Evolutionary conservation across 2,329 filamentous ascomycete species (phyloP).

Genomic region (Aschersonia sp.): DNA sequence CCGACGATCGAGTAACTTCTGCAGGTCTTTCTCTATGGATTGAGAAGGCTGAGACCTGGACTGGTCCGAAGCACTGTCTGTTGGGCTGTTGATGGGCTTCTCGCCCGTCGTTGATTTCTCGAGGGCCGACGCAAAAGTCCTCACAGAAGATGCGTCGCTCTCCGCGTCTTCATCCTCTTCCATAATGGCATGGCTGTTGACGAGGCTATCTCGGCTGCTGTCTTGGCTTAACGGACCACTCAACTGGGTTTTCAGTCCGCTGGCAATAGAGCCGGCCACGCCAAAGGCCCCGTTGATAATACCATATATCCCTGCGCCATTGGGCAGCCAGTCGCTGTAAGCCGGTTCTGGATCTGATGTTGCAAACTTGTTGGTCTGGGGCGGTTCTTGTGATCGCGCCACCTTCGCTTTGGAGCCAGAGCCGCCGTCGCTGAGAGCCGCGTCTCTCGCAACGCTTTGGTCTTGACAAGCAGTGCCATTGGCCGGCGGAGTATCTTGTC

Average conservation of each 20-base stretch:
- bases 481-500: too few relatives aligned
- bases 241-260: constrained; percentile 16
- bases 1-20: constrained; percentile 46
- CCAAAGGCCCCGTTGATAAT: constrained; percentile 39
- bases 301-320: constrained; percentile 36
- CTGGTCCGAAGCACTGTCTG: constrained; percentile 22
- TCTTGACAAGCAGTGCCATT: background rate
- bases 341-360: background rate
- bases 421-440: background rate
- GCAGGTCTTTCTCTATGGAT: constrained; percentile 44
- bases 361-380: too few relatives aligned
- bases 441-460: background rate
- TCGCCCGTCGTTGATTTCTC: constrained; percentile 19
- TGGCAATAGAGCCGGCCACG: constrained; percentile 30
- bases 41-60: constrained; percentile 16
- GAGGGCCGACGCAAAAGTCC: constrained; percentile 34
- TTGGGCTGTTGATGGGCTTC: constrained; percentile 10
- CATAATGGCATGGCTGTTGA: constrained; percentile 9
- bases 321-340: constrained; percentile 18
- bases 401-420: background rate
- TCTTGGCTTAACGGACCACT: constrained; percentile 12
- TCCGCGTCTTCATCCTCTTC: constrained; percentile 13
- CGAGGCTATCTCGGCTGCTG: constrained; percentile 12
- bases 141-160: constrained; percentile 31
- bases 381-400: background rate